Percentiles rank a stretch among this genome's conserved stretches.
These are phyloP conservation scores for Tylopilus sp. DNA, from an alignment of 1,284 basidiomycete species.

Conservation along the genomic window DNA sequence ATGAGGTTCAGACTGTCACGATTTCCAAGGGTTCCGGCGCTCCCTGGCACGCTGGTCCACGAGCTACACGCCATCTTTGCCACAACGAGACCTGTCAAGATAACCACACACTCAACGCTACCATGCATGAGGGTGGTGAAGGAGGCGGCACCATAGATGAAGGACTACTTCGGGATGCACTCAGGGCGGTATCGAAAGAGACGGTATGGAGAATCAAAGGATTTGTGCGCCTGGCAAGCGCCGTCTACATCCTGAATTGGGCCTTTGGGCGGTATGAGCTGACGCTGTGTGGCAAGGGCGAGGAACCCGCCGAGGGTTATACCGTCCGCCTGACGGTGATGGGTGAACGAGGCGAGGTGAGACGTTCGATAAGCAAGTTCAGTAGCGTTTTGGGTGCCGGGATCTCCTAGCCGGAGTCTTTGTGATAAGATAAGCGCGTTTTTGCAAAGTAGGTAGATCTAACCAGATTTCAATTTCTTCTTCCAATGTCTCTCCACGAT, in stretches of 20 bases:
- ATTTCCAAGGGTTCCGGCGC: constrained; percentile 45
- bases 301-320: constrained; percentile 35
- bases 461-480: constrained; percentile 6
- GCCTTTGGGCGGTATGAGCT: constrained; percentile 84
- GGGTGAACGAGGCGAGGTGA: constrained; percentile 83
- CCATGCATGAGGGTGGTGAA: background rate
- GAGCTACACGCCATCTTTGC: constrained; percentile 23
- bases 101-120: constrained; percentile 2
- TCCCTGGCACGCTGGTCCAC: no score
- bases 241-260: constrained; percentile 77
- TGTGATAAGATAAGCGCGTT: constrained; percentile 21
- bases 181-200: constrained; percentile 61
- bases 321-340: constrained; percentile 72
- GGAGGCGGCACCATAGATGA: constrained; percentile 23
- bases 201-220: constrained; percentile 79
- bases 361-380: constrained; percentile 53
- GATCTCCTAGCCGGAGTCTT: constrained; percentile 3
- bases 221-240: constrained; percentile 57
- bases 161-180: constrained; percentile 41
- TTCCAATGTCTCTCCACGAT: constrained; percentile 32
- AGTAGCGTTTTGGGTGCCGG: constrained; percentile 48
- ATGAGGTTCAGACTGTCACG: constrained; percentile 80
- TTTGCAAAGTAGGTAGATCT: constrained; percentile 5
- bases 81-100: constrained; percentile 27
- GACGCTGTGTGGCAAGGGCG: constrained; percentile 36